Conservation (phyloP, 306 rosid species). For the Vachellia collinsii region DNA sequence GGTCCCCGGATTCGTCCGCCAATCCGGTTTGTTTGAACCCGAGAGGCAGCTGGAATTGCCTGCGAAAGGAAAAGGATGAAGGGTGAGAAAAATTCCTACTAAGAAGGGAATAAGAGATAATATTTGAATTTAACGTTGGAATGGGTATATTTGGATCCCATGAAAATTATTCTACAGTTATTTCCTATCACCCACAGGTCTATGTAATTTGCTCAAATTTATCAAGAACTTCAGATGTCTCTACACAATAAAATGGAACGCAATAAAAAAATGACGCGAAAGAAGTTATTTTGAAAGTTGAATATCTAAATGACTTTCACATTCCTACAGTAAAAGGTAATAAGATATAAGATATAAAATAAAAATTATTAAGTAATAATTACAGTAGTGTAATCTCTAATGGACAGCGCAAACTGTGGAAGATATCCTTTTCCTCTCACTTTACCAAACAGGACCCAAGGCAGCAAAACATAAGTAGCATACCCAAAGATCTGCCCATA, state of each 20-base stretch:
- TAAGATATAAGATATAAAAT: background rate
- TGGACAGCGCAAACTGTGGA: background rate
- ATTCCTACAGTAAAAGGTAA: background rate
- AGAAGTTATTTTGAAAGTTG: background rate
- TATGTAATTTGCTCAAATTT: background rate
- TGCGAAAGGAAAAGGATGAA: conserved; percentile 35
- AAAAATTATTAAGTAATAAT: background rate
- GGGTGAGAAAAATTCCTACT: background rate
- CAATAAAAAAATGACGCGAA: background rate
- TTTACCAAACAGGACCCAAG: background rate
- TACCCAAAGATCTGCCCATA: conserved; percentile 98
- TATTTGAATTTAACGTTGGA: background rate
- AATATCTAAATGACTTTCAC: background rate
- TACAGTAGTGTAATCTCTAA: background rate
- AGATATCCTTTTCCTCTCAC: background rate
- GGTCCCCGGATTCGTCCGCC: conserved; percentile 92
- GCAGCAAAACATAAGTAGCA: conserved; percentile 2
- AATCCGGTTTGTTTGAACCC: conserved; percentile 57
- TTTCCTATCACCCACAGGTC: background rate
- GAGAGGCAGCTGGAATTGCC: conserved; percentile 83
- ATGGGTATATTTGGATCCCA: conserved; percentile 8
- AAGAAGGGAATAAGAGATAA: conserved; percentile 9
- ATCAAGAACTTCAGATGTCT: conserved; percentile 22
- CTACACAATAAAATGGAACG: background rate
- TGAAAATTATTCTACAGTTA: background rate